Evolutionary conservation across 805 yeast genomes (phyloP), one percentile per base, ranked within the genome.

Genomic region (Saturnispora kantuleensis): DNA sequence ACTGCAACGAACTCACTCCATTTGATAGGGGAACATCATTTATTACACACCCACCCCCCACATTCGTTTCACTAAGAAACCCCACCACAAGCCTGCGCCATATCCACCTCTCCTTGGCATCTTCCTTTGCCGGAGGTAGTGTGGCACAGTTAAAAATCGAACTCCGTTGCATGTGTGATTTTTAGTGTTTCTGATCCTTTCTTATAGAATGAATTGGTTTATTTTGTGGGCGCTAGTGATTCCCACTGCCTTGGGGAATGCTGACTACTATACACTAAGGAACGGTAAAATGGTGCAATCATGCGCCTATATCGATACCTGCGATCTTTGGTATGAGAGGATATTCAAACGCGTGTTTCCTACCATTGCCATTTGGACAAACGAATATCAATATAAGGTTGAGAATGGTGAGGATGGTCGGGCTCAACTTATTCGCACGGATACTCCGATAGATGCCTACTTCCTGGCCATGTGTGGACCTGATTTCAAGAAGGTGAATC

Each of bases 241-340:
- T 15, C 16, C 37, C 7, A 10, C 10, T 3, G 15, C 30, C 5
- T 15, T 17, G 10, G 40, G 21, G 7, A 33, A 17, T 7, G 5
- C 13, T 29, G 66, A 62, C 41, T 13, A 31, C 4, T 53, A 59
- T 30, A 38, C 45, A 2, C 35, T 62, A 8, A 46, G 47, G 13
- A 49, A 51, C 10, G 52, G 50, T n/a, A 47, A 45, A 35, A 49
- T 52, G 10, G 47, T 58, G 11, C 64, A 61, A 47, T 51, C 60
- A 1, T 63, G 67, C 42, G 61, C 67, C 1, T 57, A 53, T 39
- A 50, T 63, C 13, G 58, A 61, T 7, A 50, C 57, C 35, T 54
- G 56, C 32, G 55, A 57, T 15, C 16, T 10, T 12, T 41, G 44
- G 44, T 29, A 16, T 10, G 39, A 41, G 11, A 33, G 26, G 15